A percentile compares a stretch with the other conserved stretches of the same genome.
phyloP scores from a whole-genome alignment of 164 flowering plant genomes.

The Magnolia kwangsiensis region DNA sequence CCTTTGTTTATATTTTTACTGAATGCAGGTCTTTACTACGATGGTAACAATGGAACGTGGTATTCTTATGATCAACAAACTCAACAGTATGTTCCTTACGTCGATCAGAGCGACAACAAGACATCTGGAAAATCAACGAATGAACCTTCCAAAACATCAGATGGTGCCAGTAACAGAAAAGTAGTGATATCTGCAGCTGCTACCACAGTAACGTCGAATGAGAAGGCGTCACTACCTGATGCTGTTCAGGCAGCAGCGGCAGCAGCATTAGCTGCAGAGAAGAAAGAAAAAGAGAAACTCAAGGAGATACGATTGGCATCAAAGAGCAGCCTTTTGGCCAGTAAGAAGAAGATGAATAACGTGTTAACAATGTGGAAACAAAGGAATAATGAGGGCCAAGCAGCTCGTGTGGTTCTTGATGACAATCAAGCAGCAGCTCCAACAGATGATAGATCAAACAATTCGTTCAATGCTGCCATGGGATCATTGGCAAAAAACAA shows the following conservation, averaged over 20 bases:
- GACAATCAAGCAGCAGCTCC: constrained; percentile 38
- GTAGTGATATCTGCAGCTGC: constrained; percentile 97
- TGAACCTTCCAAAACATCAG: constrained; percentile 53
- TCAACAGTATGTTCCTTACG: constrained; percentile 83
- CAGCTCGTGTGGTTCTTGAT: constrained; percentile 77
- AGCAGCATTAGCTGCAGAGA: constrained; percentile 97
- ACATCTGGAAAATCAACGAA: constrained; percentile 41
- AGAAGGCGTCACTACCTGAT: constrained; percentile 83
- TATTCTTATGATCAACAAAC: constrained; percentile 83
- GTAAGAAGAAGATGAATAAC: constrained; percentile 94
- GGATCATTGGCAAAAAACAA: constrained; percentile 46
- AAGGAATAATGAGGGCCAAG: constrained; percentile 91
- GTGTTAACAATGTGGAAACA: constrained; percentile 98
- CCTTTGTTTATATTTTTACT: neutral
- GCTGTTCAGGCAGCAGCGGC: constrained; percentile 99
- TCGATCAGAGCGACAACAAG: constrained; percentile 56
- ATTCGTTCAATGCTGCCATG: constrained; percentile 6
- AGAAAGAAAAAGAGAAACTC: constrained; percentile 86
- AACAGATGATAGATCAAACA: constrained; percentile 41
- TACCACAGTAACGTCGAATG: constrained; percentile 59
- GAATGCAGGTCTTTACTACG: constrained; percentile 87
- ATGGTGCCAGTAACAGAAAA: constrained; percentile 56
- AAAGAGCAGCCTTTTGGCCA: constrained; percentile 87
- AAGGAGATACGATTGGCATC: constrained; percentile 92
- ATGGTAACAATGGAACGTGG: constrained; percentile 88